A percentile compares a stretch with the other conserved stretches of the same genome.
Conservation (phyloP, 75 land plant genomes). For the Isoetes taiwanensis region DNA sequence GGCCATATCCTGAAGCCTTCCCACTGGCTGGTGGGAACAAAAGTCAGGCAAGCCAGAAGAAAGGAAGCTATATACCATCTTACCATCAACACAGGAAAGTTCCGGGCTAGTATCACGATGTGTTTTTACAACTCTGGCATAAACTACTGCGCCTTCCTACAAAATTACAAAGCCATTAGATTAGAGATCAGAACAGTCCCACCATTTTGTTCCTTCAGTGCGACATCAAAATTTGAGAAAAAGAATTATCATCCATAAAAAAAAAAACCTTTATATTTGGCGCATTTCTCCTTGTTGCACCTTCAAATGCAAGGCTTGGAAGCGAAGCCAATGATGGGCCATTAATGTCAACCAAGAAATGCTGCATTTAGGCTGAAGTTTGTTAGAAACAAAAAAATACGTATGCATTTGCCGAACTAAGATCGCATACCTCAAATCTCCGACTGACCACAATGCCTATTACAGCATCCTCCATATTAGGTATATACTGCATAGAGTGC, state of each 20-base stretch:
- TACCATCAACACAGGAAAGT: conserved; percentile 76
- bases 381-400: neutral
- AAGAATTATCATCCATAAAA: neutral
- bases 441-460: conserved; percentile 78
- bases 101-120: conserved; percentile 84
- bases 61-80: conserved; percentile 8
- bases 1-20: conserved; percentile 87
- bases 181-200: neutral
- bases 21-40: conserved; percentile 36
- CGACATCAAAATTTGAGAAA: neutral
- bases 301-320: conserved; percentile 91
- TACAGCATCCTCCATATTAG: conserved; percentile 55
- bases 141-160: conserved; percentile 64
- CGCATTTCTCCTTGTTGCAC: conserved; percentile 79
- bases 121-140: conserved; percentile 77
- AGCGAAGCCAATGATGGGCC: conserved; percentile 63
- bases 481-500: conserved; percentile 48
- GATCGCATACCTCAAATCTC: conserved; percentile 50
- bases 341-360: conserved; percentile 70
- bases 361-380: conserved; percentile 23
- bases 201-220: neutral
- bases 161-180: neutral
- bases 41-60: neutral
- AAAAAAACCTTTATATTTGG: conserved; percentile 65
- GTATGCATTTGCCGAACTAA: neutral